Evolutionary conservation across 2,329 filamentous ascomycete genomes (phyloP), one percentile per base, ranked within the genome.

Genomic region (Cadophora sp.): DNA sequence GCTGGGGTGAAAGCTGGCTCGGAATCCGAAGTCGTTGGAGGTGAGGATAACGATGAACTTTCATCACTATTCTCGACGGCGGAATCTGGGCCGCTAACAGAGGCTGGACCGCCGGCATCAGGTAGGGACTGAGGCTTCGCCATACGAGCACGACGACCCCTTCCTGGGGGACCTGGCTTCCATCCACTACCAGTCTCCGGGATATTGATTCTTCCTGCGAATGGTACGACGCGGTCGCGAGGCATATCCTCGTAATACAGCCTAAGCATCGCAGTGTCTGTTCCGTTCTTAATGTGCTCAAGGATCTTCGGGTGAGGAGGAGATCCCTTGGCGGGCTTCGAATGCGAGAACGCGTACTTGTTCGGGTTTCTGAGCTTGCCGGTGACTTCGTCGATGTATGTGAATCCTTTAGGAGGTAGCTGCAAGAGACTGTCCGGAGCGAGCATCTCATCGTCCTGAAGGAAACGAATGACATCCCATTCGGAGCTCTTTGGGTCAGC

Each of bases 291-390:
- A 9, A 66, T 68, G 29, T 74, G 74, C 19, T 61, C 43, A 19
- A 46, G 55, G 14, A 76, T 62, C 29, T 69, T 75, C 12, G 76
- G 76, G 59, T 77, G 75, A 34, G 58, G 60, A n/a, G 22, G 2
- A n/a, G 2, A 5, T 40, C 19, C 40, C 34, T 46, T 50, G n/a
- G 31, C 8, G 31, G n/a, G 26, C 26, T 55, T n/a, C n/a, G 65
- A 19, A 8, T 31, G 29, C 12, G 50, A n/a, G 29, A 58, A 51
- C 4, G 31, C 19, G 29, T 71, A 71, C 43, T 66, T 71, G 62
- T 68, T 46, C 11, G 50, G 70, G 24, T 73, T 51, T 58, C 67
- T 73, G 53, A 75, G 67, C 29, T 65, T 65, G 31, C 69, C 70
- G 22, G 60, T 64, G 59, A 34, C 31, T 46, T 34, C 26, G 43